A percentile compares a stretch with the other conserved stretches of the same genome.
Evolutionary conservation across 805 yeast genomes (phyloP).

Genomic region (Yarrowia sp.): DNA sequence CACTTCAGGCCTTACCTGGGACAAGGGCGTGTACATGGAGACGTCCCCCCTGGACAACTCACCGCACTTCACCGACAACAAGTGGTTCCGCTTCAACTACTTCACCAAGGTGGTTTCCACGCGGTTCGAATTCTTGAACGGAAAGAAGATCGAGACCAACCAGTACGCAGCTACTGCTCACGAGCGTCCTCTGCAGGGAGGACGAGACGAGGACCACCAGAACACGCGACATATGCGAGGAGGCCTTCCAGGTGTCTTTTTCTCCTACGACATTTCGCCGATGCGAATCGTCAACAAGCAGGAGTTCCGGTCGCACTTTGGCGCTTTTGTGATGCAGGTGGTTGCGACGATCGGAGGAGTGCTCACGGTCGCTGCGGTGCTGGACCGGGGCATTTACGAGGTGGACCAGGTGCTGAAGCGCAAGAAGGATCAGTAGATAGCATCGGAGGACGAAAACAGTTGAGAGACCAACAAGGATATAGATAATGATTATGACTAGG

Average conservation of each 20-base stretch:
- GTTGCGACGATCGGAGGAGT: constrained; percentile 92
- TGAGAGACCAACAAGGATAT: neutral
- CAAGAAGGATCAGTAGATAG: constrained; percentile 51
- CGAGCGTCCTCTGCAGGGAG: constrained; percentile 81
- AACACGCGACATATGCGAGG: constrained; percentile 70
- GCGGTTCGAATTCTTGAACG: constrained; percentile 67
- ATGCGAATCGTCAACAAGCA: constrained; percentile 86
- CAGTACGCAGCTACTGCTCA: constrained; percentile 88
- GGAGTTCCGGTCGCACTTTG: constrained; percentile 66
- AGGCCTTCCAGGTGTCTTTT: constrained; percentile 86
- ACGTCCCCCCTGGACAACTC: constrained; percentile 66
- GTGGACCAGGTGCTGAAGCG: constrained; percentile 75
- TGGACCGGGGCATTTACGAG: constrained; percentile 85
- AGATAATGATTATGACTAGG: neutral
- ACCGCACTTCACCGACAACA: constrained; percentile 44
- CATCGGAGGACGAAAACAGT: neutral
- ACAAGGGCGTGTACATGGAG: constrained; percentile 32
- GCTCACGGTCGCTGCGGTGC: constrained; percentile 82
- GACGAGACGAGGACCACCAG: constrained; percentile 87
- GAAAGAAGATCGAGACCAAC: constrained; percentile 64
- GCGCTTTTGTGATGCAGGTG: constrained; percentile 76
- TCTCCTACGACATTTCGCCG: constrained; percentile 89
- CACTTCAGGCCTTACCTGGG: neutral
- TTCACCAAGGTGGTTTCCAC: constrained; percentile 89
- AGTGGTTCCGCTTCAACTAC: constrained; percentile 67